phyloP scores from a whole-genome alignment of 176 grass and related monocot species.

The Canna indica region DNA sequence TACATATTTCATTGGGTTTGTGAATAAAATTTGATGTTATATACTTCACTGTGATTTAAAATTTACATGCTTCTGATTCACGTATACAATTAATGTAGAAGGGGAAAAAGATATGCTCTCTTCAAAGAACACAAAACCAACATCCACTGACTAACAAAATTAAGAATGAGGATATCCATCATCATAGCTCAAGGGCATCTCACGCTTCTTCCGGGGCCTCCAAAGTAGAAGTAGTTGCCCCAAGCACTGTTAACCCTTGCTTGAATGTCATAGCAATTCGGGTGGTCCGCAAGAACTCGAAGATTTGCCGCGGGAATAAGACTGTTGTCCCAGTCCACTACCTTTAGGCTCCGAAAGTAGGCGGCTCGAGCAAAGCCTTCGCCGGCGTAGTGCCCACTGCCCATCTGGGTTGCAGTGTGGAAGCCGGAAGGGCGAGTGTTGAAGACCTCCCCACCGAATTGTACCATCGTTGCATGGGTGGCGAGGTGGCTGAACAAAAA shows the following conservation, averaged over 20 bases:
- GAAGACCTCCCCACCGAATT: slow-evolving; percentile 9
- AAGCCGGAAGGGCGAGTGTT: neutral
- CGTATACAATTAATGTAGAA: too few relatives aligned
- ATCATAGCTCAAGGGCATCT: neutral
- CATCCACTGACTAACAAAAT: too few relatives aligned
- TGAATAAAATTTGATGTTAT: too few relatives aligned
- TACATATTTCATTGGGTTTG: too few relatives aligned
- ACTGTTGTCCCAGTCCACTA: neutral
- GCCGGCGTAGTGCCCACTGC: slow-evolving; percentile 3
- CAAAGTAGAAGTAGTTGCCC: slow-evolving; percentile 3
- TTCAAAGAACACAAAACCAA: too few relatives aligned
- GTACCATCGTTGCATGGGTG: neutral
- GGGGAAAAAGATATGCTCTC: too few relatives aligned
- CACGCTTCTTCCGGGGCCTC: neutral
- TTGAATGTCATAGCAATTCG: neutral
- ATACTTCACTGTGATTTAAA: too few relatives aligned
- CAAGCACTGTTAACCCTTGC: neutral
- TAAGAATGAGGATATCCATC: too few relatives aligned
- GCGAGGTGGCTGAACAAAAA: neutral
- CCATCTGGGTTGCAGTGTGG: slow-evolving; percentile 11
- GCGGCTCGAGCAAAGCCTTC: neutral
- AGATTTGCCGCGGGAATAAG: neutral
- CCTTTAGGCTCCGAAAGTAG: neutral
- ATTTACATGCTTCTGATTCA: too few relatives aligned
- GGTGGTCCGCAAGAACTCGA: neutral